Evolutionary conservation across 768 basidiomycete genomes (phyloP).

Genomic region (Kwoniella sp.): DNA sequence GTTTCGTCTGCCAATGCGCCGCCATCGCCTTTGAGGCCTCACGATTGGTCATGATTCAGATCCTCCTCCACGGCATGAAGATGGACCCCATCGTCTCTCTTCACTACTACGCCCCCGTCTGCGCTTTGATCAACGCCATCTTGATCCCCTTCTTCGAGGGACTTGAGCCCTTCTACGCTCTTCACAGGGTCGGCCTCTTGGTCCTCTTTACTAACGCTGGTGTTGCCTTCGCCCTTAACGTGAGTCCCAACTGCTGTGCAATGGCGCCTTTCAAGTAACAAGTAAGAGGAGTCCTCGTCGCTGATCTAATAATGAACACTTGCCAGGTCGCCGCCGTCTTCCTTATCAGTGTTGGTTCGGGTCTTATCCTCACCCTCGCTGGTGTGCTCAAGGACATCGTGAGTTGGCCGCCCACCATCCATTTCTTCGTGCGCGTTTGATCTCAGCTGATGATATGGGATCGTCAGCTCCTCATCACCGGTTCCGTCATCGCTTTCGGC

Average conservation of each 20-base stretch:
- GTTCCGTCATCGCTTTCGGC: slow-evolving; percentile 84
- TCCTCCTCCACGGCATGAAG: slow-evolving; percentile 91
- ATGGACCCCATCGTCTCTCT: slow-evolving; percentile 98
- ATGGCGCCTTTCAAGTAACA: not conserved
- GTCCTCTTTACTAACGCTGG: slow-evolving; percentile 81
- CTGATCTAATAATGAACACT: slow-evolving; percentile 3
- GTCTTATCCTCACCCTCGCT: slow-evolving; percentile 82
- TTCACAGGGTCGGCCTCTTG: slow-evolving; percentile 66
- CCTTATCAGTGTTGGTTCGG: slow-evolving; percentile 80
- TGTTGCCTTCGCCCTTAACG: slow-evolving; percentile 85
- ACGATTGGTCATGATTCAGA: slow-evolving; percentile 96
- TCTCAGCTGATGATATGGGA: not conserved
- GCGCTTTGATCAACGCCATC: slow-evolving; percentile 82
- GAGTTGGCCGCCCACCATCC: slow-evolving; percentile 16
- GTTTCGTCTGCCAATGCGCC: slow-evolving; percentile 85
- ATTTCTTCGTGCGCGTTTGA: too few relatives aligned
- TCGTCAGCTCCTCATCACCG: slow-evolving; percentile 73
- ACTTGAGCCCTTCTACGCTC: slow-evolving; percentile 78
- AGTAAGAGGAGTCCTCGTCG: not conserved
- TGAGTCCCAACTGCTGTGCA: slow-evolving; percentile 28
- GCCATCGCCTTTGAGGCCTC: slow-evolving; percentile 85
- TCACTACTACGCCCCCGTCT: slow-evolving; percentile 68
- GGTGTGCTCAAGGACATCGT: slow-evolving; percentile 81
- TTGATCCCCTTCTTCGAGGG: slow-evolving; percentile 94
- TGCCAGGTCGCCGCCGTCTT: slow-evolving; percentile 80